Base-by-base conservation (phyloP, 345 rosid genomes). In the Laguncularia racemosa region DNA sequence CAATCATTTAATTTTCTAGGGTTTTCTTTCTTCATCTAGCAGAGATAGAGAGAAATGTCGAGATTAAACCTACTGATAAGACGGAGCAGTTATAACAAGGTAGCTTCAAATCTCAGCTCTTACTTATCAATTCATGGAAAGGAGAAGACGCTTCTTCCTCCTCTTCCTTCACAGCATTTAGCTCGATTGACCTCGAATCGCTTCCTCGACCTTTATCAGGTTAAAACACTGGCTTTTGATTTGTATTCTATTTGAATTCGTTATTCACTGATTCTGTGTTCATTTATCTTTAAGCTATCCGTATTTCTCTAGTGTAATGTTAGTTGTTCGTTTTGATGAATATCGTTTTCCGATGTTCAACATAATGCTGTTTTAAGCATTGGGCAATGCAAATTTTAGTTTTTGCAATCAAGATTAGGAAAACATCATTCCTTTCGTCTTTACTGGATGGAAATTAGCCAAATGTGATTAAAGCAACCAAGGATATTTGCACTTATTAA, bases 181-280 rank as follows among this genome's bases (percentile, higher is more conserved):
- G 77, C 76, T 71, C 89, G 65, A 44, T 64, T 60, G 58, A 73
- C 81, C 57, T 67, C 83, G 21, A 63, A 62, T 54, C 96, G 95
- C 45, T 84, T 81, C 81, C 78, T 91, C 66, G 92, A 91, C 69
- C 50, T 84, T 55, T 78, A 82, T 75, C 55, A 84, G 86, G 96
- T 73, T 58, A 8, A 46, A 10, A 20, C 59, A 13, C 0, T 12
- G n/a, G n/a, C n/a, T 23, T 48, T 44, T 1, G 16, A 0, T 17
- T 20, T 43, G 23, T 13, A 33, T 55, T 4, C 23, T 40, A 53
- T n/a, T 46, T 15, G 53, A 48, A 20, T 16, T 15, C 45, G 46
- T 55, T 47, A 15, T 55, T 49, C 20, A 16, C 13, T 68, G 67
- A 28, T 0, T 10, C 17, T 44, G 11, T 18, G 52, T 47, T 26